Percentiles rank a stretch among this genome's conserved stretches.
phyloP scores from a whole-genome alignment of 495 filamentous ascomycete species.

The Annulohypoxylon nitens region DNA sequence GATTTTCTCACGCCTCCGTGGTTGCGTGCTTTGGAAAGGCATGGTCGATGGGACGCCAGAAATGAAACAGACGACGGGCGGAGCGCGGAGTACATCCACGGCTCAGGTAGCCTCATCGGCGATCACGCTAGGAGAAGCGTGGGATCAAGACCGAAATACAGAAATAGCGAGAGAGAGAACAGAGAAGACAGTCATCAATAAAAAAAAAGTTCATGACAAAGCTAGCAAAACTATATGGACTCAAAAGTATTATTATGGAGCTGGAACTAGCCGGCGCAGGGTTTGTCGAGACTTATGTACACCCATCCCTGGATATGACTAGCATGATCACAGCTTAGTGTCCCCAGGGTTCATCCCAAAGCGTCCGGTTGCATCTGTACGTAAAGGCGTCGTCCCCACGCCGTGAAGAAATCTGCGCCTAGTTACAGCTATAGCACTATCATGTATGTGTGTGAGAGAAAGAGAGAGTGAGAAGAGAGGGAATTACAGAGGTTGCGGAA shows the following conservation, averaged over 20 bases:
- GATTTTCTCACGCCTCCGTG: slow-evolving; percentile 39
- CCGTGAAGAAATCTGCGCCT: slow-evolving; percentile 24
- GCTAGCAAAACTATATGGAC: slow-evolving; percentile 24
- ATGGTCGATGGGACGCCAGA: slow-evolving; percentile 44
- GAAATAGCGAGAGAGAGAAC: slow-evolving; percentile 10
- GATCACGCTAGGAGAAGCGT: slow-evolving; percentile 31
- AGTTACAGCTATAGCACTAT: slow-evolving; percentile 11
- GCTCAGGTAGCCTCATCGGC: slow-evolving; percentile 45
- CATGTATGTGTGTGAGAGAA: background rate
- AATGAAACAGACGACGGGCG: slow-evolving; percentile 40
- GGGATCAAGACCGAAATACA: slow-evolving; percentile 23
- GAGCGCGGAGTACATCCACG: slow-evolving; percentile 31
- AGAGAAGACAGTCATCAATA: slow-evolving; percentile 1
- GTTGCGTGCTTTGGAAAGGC: slow-evolving; percentile 32
- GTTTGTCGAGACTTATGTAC: slow-evolving; percentile 37
- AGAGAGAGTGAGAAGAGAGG: slow-evolving; percentile 11
- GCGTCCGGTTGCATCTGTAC: slow-evolving; percentile 44
- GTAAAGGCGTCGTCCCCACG: slow-evolving; percentile 47
- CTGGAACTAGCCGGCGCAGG: slow-evolving; percentile 42
- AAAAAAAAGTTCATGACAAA: slow-evolving; percentile 14
- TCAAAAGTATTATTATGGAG: slow-evolving; percentile 23
- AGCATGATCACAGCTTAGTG: slow-evolving; percentile 45
- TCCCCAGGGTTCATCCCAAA: slow-evolving; percentile 45
- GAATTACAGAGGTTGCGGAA: slow-evolving; percentile 8
- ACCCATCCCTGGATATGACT: slow-evolving; percentile 47